Conservation (phyloP, 257 asterid genomes). For the Solanum okadae region DNA sequence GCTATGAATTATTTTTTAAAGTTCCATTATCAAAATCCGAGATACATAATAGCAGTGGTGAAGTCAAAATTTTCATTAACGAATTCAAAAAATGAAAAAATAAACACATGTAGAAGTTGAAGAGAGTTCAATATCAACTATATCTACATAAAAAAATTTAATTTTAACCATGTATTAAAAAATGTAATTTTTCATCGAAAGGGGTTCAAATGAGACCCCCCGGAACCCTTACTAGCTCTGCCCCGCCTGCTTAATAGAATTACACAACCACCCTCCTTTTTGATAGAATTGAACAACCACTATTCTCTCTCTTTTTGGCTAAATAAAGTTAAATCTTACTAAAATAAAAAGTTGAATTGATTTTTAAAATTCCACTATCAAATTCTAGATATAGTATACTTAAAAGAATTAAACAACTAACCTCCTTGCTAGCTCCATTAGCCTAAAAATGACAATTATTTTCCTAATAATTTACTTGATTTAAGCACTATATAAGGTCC, state of each 20-base stretch:
- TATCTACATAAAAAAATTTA: no score
- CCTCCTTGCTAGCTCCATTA: conserved; percentile 39
- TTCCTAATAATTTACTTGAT: neutral
- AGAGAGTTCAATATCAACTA: no score
- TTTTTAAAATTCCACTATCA: neutral
- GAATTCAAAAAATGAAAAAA: no score
- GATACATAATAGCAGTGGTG: neutral
- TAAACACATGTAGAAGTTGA: no score
- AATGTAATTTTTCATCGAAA: neutral
- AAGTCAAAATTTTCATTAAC: no score
- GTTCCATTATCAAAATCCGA: neutral
- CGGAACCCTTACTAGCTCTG: neutral
- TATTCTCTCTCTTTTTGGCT: neutral
- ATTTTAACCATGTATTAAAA: neutral
- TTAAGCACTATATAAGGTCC: conserved; percentile 10
- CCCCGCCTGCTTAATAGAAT: neutral
- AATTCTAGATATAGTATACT: neutral
- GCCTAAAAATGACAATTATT: conserved; percentile 11
- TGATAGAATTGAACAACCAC: neutral
- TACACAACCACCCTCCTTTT: conserved; percentile 47
- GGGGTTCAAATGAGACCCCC: neutral
- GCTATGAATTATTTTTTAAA: neutral
- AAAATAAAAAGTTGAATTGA: neutral
- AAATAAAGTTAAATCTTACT: neutral
- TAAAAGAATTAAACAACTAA: conserved; percentile 30